phyloP scores from a whole-genome alignment of 1,139 yeast genomes.

The Yamadazyma kanchanaburiensis region DNA sequence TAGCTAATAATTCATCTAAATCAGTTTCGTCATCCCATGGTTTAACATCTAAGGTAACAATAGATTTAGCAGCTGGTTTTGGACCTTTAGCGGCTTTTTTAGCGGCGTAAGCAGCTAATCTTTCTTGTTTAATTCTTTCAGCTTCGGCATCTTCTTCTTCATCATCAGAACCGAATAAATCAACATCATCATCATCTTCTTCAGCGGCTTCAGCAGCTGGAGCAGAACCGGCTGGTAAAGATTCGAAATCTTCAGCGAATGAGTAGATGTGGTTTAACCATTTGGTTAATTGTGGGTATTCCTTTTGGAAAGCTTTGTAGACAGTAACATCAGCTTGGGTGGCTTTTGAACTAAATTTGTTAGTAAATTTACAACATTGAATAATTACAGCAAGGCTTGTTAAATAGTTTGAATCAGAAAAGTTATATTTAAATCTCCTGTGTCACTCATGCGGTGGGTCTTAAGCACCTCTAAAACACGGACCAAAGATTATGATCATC shows the following conservation, averaged over 20 bases:
- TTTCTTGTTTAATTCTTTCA: conserved; percentile 93
- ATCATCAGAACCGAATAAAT: conserved; percentile 91
- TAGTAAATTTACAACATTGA: conserved; percentile 5
- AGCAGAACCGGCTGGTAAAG: conserved; percentile 75
- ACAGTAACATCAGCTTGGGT: conserved; percentile 94
- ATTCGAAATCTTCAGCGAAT: conserved; percentile 76
- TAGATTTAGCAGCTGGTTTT: conserved; percentile 97
- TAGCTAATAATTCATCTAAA: conserved; percentile 80
- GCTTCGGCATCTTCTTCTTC: conserved; percentile 96
- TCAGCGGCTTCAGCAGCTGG: conserved; percentile 62
- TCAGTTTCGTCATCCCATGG: conserved; percentile 99
- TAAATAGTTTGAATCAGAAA: conserved; percentile 23
- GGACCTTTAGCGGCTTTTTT: conserved; percentile 97
- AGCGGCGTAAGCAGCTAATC: conserved; percentile 96
- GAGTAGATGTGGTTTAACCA: conserved; percentile 98
- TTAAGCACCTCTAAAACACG: conserved; percentile 95
- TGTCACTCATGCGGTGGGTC: conserved; percentile 93
- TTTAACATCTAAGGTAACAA: conserved; percentile 95
- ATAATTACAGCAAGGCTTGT: neutral
- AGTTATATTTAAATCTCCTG: conserved; percentile 49
- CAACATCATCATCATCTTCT: conserved; percentile 89
- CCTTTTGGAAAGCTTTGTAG: conserved; percentile 90
- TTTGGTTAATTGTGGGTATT: conserved; percentile 94
- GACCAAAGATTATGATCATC: conserved; percentile 84
- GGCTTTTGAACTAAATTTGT: conserved; percentile 60